A percentile compares a stretch with the other conserved stretches of the same genome.
Conservation (phyloP, 306 rosid species). For the Astragalus glycyphyllos region DNA sequence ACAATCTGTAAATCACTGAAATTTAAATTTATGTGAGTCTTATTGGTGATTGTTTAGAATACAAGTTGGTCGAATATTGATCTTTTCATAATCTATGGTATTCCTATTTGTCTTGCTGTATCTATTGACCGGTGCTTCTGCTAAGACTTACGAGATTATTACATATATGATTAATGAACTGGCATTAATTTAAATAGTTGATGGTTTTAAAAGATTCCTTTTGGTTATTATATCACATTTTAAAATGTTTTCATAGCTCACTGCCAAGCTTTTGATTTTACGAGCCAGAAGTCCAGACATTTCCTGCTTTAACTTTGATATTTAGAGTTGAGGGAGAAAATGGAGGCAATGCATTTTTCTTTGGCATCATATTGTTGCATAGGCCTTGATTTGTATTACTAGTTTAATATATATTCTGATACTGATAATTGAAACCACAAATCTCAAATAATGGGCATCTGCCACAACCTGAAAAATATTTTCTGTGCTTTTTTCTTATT, state of each 20-base stretch:
- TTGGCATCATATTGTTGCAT: constrained; percentile 12
- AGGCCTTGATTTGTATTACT: constrained; percentile 8
- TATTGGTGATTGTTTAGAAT: constrained; percentile 23
- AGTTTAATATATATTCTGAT: background rate
- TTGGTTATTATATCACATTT: constrained; percentile 23
- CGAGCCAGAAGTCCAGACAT: background rate
- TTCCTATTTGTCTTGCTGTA: constrained; percentile 28
- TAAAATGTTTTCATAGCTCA: constrained; percentile 6
- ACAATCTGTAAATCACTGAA: constrained; percentile 1
- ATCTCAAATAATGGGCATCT: constrained; percentile 19
- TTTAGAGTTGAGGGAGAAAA: background rate
- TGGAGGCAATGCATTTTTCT: background rate
- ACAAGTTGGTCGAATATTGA: background rate
- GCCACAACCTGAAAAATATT: constrained; percentile 17
- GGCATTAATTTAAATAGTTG: background rate
- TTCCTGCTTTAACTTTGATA: background rate
- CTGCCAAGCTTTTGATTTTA: background rate
- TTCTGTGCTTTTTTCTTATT: constrained; percentile 15
- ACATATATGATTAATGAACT: background rate
- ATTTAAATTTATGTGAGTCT: constrained; percentile 5
- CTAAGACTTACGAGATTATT: background rate
- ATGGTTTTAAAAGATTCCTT: background rate
- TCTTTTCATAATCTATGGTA: constrained; percentile 10
- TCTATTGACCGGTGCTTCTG: background rate
- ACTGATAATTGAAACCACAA: constrained; percentile 25